phyloP scores from a whole-genome alignment of 2,329 filamentous ascomycete genomes.

The Aspergillus eucalypticola region DNA sequence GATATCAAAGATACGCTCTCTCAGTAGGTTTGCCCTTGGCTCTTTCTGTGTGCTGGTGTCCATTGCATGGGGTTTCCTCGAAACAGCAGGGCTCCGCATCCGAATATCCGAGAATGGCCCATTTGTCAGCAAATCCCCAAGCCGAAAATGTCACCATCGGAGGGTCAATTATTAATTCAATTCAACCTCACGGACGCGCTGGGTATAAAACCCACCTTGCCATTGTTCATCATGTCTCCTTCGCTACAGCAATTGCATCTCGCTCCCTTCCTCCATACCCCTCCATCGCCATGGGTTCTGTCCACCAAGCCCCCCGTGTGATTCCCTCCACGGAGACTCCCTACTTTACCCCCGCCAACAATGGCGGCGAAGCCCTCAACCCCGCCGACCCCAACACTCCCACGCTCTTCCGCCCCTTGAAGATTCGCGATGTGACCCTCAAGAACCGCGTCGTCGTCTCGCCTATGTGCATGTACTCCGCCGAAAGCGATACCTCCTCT shows the following conservation, averaged over 20 bases:
- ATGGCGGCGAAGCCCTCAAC: conserved; percentile 38
- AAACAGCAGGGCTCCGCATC: not conserved
- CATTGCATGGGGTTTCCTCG: not conserved
- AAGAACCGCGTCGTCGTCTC: conserved; percentile 66
- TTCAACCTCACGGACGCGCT: not conserved
- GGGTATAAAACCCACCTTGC: not conserved
- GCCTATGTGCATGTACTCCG: conserved; percentile 67
- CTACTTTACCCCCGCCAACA: conserved; percentile 41
- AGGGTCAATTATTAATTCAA: not conserved
- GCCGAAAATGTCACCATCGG: not conserved
- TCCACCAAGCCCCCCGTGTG: conserved; percentile 13
- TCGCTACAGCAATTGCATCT: not conserved
- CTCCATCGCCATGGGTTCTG: conserved; percentile 9
- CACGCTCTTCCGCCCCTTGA: conserved; percentile 59
- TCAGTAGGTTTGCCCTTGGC: not conserved
- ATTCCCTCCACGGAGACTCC: conserved; percentile 23
- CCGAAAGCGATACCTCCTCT: conserved; percentile 48
- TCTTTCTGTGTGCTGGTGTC: too few species aligned
- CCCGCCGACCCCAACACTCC: conserved; percentile 43
- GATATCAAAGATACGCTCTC: not conserved
- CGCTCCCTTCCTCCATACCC: not conserved
- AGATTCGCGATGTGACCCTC: conserved; percentile 57
- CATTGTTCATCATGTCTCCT: not conserved
- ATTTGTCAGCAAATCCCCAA: conserved; percentile 9
- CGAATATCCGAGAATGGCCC: not conserved